Evolutionary conservation across 805 yeast species (phyloP), one percentile per base, ranked within the genome.

Genomic region (Candida jianshihensis): DNA sequence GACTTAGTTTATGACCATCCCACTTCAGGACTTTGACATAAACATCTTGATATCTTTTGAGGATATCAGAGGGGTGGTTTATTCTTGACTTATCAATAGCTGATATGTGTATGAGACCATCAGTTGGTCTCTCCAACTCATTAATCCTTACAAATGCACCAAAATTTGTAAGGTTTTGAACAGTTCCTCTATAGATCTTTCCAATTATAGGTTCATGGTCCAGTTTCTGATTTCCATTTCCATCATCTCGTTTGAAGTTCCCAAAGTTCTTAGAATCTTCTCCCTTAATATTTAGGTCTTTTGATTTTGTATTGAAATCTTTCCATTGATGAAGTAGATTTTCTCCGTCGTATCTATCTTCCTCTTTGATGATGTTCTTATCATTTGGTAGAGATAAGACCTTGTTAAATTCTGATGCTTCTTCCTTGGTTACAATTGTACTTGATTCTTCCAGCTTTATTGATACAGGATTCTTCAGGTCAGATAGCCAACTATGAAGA

Each of bases 21-120:
- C 76, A 41, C 24, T 63, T 63, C 0, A 63, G 48, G 2, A 88
- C 74, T 50, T 73, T 73, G 5, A 78, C 92, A 51, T 58, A 80
- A 7, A 88, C 88, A 6, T 63, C 62, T 42, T 87, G 87, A 37
- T 75, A 70, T 24, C 61, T 47, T 30, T 64, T 59, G 14, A 85
- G 61, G 1, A 75, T 63, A 33, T 82, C 90, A 3, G 69, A 52
- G 0, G 90, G 86, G 32, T 70, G 70, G 6, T 65, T 58, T 2
- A 81, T 61, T 33, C 86, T 60, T 3, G 61, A 44, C n/a, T 53
- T 52, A 5, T 74, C 64, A 22, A 89, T 65, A 30, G 78, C 81
- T 1, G 95, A 85, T 0, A 83, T 69, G 52, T 89, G 97, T 26
- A 89, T 79, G 14, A 89, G 62, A 0, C 95, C 95, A 47, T 63